Evolutionary conservation across 2,329 filamentous ascomycete species (phyloP).

Genomic region (Aspergillus ustus): DNA sequence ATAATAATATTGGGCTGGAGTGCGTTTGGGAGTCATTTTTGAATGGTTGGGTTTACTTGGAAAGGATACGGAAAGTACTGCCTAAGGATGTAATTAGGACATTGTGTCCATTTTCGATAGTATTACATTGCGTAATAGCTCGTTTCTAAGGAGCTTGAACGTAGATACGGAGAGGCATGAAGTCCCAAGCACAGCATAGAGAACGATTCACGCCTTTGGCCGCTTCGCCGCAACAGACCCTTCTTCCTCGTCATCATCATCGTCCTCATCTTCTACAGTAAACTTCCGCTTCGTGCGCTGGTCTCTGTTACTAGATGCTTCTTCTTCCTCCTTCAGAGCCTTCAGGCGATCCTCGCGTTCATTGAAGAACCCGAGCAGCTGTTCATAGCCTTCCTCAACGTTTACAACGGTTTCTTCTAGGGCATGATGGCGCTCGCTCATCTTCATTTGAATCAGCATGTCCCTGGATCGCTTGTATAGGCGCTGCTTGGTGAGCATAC

Average conservation of each 20-base stretch:
- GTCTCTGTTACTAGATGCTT: conserved; percentile 22
- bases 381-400: conserved; percentile 63
- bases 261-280: conserved; percentile 38
- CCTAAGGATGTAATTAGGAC: not conserved
- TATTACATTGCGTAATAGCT: conserved; percentile 15
- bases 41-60: not conserved
- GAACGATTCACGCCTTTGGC: conserved; percentile 32
- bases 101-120: conserved; percentile 1
- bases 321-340: conserved; percentile 31
- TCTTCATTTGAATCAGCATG: conserved; percentile 62
- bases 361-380: conserved; percentile 52
- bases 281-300: conserved; percentile 39
- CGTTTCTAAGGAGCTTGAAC: not conserved
- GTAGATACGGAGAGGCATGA: not conserved
- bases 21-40: not conserved
- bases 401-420: conserved; percentile 62
- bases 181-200: not conserved
- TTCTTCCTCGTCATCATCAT: conserved; percentile 30
- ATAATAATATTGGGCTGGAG: not conserved
- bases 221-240: conserved; percentile 34
- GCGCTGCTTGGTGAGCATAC: conserved; percentile 65
- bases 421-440: conserved; percentile 61
- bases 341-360: conserved; percentile 36
- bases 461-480: conserved; percentile 66
- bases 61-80: not conserved